Evolutionary conservation across 345 rosid species (phyloP).

Genomic region (Populus nigra): DNA sequence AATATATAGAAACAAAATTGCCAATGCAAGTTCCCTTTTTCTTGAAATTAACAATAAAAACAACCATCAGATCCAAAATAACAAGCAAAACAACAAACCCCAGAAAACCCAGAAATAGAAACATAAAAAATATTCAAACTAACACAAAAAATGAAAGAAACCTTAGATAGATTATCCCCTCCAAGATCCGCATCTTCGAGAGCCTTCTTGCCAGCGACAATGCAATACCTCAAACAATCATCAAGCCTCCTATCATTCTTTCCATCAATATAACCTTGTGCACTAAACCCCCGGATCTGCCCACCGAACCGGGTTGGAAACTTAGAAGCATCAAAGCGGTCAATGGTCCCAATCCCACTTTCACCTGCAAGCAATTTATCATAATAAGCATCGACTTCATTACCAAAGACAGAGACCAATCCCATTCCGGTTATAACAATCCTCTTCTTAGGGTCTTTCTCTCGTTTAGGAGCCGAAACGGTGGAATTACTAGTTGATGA

Average conservation of each 20-base stretch:
- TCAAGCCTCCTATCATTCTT: slow-evolving; percentile 95
- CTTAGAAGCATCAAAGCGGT: slow-evolving; percentile 93
- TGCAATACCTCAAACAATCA: slow-evolving; percentile 94
- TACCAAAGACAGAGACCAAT: slow-evolving; percentile 89
- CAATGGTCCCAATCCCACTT: slow-evolving; percentile 87
- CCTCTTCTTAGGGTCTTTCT: slow-evolving; percentile 89
- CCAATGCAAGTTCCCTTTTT: background rate
- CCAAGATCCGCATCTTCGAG: slow-evolving; percentile 87
- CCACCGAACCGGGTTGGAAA: slow-evolving; percentile 96
- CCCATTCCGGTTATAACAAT: slow-evolving; percentile 98
- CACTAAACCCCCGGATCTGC: slow-evolving; percentile 88
- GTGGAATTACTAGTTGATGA: slow-evolving; percentile 20
- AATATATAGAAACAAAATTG: background rate
- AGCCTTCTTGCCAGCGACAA: slow-evolving; percentile 97
- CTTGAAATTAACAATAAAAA: background rate
- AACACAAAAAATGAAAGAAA: slow-evolving; percentile 10
- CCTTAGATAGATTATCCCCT: slow-evolving; percentile 68
- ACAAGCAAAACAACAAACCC: background rate
- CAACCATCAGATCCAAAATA: background rate
- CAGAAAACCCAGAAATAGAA: background rate
- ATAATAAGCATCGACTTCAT: slow-evolving; percentile 80
- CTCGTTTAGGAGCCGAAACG: slow-evolving; percentile 79
- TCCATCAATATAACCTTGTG: slow-evolving; percentile 84
- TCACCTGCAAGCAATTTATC: slow-evolving; percentile 80
- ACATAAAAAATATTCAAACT: background rate